phyloP scores from a whole-genome alignment of 495 filamentous ascomycete species.

The Aspergillus sparsus region DNA sequence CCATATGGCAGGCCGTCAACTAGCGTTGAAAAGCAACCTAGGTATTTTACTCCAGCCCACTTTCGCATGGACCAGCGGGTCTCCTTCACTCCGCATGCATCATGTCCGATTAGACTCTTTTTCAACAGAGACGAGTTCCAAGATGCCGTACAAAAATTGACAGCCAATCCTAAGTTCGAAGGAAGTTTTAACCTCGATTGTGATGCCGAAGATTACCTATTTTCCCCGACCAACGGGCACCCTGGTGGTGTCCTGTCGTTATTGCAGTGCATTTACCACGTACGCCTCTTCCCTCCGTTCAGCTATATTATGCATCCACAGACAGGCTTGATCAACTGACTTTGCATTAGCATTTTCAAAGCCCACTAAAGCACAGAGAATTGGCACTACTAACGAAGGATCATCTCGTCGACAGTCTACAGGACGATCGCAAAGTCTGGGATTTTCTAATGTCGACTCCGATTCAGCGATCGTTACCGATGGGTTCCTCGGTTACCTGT shows the following conservation, averaged over 20 bases:
- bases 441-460: neutral
- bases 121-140: constrained; percentile 11
- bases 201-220: constrained; percentile 16
- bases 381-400: constrained; percentile 7
- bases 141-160: constrained; percentile 6
- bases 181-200: constrained; percentile 7
- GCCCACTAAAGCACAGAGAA: constrained; percentile 5
- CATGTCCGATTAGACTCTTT: constrained; percentile 6
- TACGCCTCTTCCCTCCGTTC: constrained; percentile 10
- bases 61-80: constrained; percentile 10
- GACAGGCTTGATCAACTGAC: constrained; percentile 1
- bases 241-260: constrained; percentile 10
- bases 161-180: constrained; percentile 7
- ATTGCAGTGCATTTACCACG: constrained; percentile 8
- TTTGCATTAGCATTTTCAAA: constrained; percentile 11
- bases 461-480: constrained; percentile 16
- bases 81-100: constrained; percentile 7
- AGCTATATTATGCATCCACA: constrained; percentile 3
- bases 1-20: constrained; percentile 12
- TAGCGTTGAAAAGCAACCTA: constrained; percentile 7
- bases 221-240: constrained; percentile 14
- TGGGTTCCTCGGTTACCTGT: neutral
- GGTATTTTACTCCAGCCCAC: neutral
- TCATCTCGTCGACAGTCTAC: constrained; percentile 2
- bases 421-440: constrained; percentile 1